Evolutionary conservation across 805 yeast genomes (phyloP).

Genomic region (Hyphopichia homilentoma): DNA sequence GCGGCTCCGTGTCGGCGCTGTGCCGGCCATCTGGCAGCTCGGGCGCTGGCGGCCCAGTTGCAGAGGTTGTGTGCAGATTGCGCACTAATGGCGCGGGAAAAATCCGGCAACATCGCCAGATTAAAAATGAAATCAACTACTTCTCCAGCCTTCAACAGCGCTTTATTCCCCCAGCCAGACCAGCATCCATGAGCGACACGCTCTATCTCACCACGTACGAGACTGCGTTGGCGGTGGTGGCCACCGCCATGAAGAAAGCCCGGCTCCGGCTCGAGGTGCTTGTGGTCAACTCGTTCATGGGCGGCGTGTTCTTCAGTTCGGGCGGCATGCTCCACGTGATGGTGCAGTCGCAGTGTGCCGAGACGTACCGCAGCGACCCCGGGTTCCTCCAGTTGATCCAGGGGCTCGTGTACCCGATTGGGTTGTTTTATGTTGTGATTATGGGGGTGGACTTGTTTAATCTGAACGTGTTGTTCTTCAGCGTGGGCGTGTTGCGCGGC

Average conservation of each 20-base stretch:
- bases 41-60: too few relatives aligned
- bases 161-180: too few relatives aligned
- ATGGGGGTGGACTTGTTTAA: conserved; percentile 77
- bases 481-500: conserved; percentile 64
- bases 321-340: conserved; percentile 71
- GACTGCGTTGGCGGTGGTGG: conserved; percentile 79
- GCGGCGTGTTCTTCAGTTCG: conserved; percentile 63
- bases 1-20: too few relatives aligned
- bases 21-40: too few relatives aligned
- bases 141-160: too few relatives aligned
- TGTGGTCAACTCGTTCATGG: conserved; percentile 61
- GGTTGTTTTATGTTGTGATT: conserved; percentile 68
- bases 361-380: conserved; percentile 36
- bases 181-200: too few relatives aligned
- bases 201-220: conserved; percentile 72
- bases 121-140: too few relatives aligned
- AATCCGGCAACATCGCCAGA: too few relatives aligned
- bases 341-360: conserved; percentile 51
- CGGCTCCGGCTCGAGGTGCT: conserved; percentile 59
- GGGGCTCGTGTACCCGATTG: conserved; percentile 65
- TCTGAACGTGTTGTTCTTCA: conserved; percentile 67
- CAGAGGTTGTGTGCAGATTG: too few relatives aligned
- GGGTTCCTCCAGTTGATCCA: conserved; percentile 55
- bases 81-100: too few relatives aligned
- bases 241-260: conserved; percentile 81